A percentile compares a stretch with the other conserved stretches of the same genome.
Evolutionary conservation across 2,329 filamentous ascomycete species (phyloP).

Genomic region (Paraconiothyrium sp.): DNA sequence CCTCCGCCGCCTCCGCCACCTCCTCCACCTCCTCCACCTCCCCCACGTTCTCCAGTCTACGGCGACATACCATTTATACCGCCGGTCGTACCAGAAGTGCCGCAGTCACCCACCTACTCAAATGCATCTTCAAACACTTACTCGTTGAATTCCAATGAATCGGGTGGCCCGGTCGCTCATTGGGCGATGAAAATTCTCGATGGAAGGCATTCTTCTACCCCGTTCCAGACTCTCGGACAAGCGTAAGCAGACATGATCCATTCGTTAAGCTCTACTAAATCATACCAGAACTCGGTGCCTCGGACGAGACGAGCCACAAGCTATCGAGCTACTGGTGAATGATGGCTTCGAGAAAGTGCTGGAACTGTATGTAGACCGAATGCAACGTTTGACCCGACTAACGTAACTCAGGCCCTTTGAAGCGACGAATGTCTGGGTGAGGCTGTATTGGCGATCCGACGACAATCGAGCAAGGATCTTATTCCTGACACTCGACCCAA

Average conservation of each 20-base stretch:
- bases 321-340: conserved; percentile 44
- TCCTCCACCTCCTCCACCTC: conserved; percentile 18
- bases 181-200: conserved; percentile 58
- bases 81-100: conserved; percentile 50
- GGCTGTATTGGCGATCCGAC: conserved; percentile 61
- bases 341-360: conserved; percentile 55
- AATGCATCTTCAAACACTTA: conserved; percentile 54
- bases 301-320: conserved; percentile 47
- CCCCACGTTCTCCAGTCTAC: conserved; percentile 25
- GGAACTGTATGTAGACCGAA: conserved; percentile 41
- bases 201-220: conserved; percentile 50
- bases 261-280: conserved; percentile 15
- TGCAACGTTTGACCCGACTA: conserved; percentile 3
- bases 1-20: conserved; percentile 25
- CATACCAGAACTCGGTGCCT: conserved; percentile 42
- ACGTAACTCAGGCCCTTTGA: conserved; percentile 56
- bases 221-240: conserved; percentile 46
- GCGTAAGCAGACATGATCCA: conserved; percentile 13
- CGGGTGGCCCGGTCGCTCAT: conserved; percentile 45
- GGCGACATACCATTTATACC: conserved; percentile 47
- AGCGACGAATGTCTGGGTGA: conserved; percentile 56
- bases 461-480: conserved; percentile 65
- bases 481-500: conserved; percentile 57
- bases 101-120: conserved; percentile 54
- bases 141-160: conserved; percentile 48